These are phyloP conservation scores for Danielia reshetovae DNA, from an alignment of 805 yeast species.

Conservation along the genomic window DNA sequence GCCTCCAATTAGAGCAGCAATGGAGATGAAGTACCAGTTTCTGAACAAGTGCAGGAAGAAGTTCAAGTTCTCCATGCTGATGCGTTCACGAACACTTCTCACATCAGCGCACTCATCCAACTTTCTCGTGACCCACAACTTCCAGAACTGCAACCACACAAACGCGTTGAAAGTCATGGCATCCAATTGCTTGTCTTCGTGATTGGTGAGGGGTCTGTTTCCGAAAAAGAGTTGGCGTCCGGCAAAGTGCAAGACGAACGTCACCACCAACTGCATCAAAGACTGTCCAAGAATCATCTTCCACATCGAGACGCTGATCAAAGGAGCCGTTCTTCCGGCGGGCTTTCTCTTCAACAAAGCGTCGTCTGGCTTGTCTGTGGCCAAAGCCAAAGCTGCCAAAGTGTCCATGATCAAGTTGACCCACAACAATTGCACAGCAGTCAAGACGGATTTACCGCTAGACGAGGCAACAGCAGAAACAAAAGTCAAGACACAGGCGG, in stretches of 20 bases:
- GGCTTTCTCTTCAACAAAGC: conserved; percentile 77
- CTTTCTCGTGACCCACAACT: conserved; percentile 84
- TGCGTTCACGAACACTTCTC: conserved; percentile 51
- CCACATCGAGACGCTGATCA: conserved; percentile 94
- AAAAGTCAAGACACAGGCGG: conserved; percentile 94
- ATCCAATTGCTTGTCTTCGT: conserved; percentile 55
- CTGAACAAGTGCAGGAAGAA: conserved; percentile 78
- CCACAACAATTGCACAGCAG: conserved; percentile 97
- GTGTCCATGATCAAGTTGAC: conserved; percentile 98
- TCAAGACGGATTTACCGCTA: conserved; percentile 79
- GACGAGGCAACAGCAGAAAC: conserved; percentile 85
- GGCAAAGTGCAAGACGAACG: conserved; percentile 77
- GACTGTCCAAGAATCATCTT: conserved; percentile 95
- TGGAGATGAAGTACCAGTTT: conserved; percentile 76
- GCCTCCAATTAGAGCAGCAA: conserved; percentile 72
- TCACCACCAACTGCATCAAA: conserved; percentile 67
- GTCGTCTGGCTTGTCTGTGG: conserved; percentile 94
- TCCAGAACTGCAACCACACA: conserved; percentile 97
- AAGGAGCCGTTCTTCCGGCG: conserved; percentile 70
- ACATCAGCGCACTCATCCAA: conserved; percentile 82
- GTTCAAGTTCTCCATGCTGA: conserved; percentile 64
- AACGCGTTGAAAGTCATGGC: conserved; percentile 93
- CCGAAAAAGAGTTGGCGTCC: conserved; percentile 61
- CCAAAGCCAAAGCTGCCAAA: conserved; percentile 93
- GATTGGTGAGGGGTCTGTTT: conserved; percentile 27